These are phyloP conservation scores for Trichoderma semiorbis DNA, from an alignment of 2,329 filamentous ascomycete genomes.

Conservation along the genomic window DNA sequence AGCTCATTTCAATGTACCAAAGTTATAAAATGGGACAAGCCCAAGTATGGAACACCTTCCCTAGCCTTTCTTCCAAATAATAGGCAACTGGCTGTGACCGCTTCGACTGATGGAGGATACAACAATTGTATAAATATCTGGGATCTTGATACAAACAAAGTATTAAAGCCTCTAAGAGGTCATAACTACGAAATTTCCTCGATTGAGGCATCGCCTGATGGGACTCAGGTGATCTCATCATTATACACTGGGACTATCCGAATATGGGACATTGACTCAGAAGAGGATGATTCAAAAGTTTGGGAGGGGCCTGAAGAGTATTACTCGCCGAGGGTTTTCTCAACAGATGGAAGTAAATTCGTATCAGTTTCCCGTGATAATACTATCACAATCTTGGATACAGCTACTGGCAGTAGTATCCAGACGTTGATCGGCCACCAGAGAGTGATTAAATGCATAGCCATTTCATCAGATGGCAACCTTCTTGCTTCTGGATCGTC, in stretches of 20 bases:
- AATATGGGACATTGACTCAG: not conserved
- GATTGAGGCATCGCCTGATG: not conserved
- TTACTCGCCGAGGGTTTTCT: not conserved
- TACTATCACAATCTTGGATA: not conserved
- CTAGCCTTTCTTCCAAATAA: not conserved
- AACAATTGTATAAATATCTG: not conserved
- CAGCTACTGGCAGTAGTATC: not conserved
- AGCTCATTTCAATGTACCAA: not conserved
- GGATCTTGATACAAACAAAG: not conserved
- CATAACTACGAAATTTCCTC: rapidly evolving
- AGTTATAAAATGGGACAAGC: not conserved
- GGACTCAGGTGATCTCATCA: not conserved
- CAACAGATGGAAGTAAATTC: not conserved
- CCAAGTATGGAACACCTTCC: rapidly evolving
- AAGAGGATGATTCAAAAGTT: not conserved
- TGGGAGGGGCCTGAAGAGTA: not conserved
- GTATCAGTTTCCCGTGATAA: not conserved
- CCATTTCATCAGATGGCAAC: not conserved
- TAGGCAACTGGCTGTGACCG: not conserved
- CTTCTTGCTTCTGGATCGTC: not conserved
- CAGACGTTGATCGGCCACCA: not conserved
- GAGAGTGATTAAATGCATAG: not conserved
- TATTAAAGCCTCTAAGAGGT: not conserved
- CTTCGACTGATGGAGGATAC: rapidly evolving
- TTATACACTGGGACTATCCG: not conserved